Evolutionary conservation across 2,329 filamentous ascomycete species (phyloP).

Genomic region (Dryadomyces quercivorus): DNA sequence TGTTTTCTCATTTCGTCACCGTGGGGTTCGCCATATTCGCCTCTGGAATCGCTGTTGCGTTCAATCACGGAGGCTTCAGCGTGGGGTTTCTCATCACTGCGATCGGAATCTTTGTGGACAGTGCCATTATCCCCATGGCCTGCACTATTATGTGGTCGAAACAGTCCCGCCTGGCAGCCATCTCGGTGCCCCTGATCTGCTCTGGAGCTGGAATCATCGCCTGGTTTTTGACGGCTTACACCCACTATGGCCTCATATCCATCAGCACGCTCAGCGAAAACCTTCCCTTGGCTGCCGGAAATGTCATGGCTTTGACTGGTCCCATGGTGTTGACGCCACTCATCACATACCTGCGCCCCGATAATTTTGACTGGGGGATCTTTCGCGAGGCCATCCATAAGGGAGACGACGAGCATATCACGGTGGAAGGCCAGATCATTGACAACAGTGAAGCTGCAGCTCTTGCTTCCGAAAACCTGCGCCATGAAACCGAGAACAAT

Average conservation of each 20-base stretch:
- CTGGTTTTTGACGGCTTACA: conserved; percentile 66
- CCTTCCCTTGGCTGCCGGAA: conserved; percentile 79
- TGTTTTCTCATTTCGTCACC: conserved; percentile 64
- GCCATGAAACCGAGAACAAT: not conserved
- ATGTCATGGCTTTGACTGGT: conserved; percentile 67
- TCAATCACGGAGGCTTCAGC: conserved; percentile 60
- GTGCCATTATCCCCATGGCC: conserved; percentile 70
- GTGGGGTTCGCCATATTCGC: conserved; percentile 60
- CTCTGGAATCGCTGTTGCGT: conserved; percentile 63
- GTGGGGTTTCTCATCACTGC: conserved; percentile 67
- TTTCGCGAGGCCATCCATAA: conserved; percentile 68
- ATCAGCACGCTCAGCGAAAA: conserved; percentile 69
- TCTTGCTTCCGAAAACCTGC: not conserved
- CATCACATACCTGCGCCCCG: conserved; percentile 54
- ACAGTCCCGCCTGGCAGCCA: conserved; percentile 60
- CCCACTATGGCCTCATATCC: conserved; percentile 52
- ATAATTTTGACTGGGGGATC: conserved; percentile 74
- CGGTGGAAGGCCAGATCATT: not conserved
- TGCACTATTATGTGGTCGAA: conserved; percentile 69
- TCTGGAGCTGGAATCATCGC: conserved; percentile 56
- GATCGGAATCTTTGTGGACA: conserved; percentile 83
- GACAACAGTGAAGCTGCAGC: not conserved
- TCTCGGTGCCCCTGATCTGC: conserved; percentile 55
- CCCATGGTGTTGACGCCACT: conserved; percentile 64
- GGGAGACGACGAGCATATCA: conserved; percentile 53